phyloP scores from a whole-genome alignment of 306 rosid genomes.

The Begonia loranthoides region DNA sequence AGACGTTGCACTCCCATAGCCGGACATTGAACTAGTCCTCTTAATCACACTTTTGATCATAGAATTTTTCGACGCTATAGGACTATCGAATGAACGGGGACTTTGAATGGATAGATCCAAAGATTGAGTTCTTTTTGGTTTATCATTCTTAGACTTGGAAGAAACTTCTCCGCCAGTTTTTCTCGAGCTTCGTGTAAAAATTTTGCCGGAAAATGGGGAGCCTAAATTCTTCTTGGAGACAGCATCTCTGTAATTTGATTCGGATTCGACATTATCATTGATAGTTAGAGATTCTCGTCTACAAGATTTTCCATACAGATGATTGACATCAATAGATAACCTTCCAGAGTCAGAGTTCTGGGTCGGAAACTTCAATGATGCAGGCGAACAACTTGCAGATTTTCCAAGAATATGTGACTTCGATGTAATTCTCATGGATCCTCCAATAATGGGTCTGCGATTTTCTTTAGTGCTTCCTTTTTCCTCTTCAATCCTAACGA shows the following conservation, averaged over 20 bases:
- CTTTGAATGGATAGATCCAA: slow-evolving; percentile 27
- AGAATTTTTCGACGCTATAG: slow-evolving; percentile 17
- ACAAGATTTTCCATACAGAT: slow-evolving; percentile 15
- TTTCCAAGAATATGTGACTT: slow-evolving; percentile 10
- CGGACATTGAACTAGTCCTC: slow-evolving; percentile 40
- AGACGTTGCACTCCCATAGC: slow-evolving; percentile 33
- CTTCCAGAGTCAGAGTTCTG: slow-evolving; percentile 28
- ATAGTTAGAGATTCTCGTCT: slow-evolving; percentile 22
- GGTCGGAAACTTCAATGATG: slow-evolving; percentile 13
- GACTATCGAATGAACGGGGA: slow-evolving; percentile 21
- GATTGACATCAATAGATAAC: slow-evolving; percentile 34
- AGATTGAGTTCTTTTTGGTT: slow-evolving; percentile 12
- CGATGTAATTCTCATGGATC: slow-evolving; percentile 23
- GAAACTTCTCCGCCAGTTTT: slow-evolving; percentile 20
- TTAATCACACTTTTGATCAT: slow-evolving; percentile 18
- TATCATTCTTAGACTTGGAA: slow-evolving; percentile 31
- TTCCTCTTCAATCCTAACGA: slow-evolving; percentile 14
- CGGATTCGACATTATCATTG: slow-evolving; percentile 18
- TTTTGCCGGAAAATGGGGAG: slow-evolving; percentile 1
- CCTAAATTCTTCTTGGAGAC: slow-evolving; percentile 8
- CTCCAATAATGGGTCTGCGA: slow-evolving; percentile 23
- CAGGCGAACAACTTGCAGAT: slow-evolving; percentile 1
- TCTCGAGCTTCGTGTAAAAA: slow-evolving; percentile 20
- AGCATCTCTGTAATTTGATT: slow-evolving; percentile 23
- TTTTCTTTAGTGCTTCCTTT: slow-evolving; percentile 34